Conservation (phyloP, 2,329 filamentous ascomycete genomes). For the Ophiostoma novo-ulmi region DNA sequence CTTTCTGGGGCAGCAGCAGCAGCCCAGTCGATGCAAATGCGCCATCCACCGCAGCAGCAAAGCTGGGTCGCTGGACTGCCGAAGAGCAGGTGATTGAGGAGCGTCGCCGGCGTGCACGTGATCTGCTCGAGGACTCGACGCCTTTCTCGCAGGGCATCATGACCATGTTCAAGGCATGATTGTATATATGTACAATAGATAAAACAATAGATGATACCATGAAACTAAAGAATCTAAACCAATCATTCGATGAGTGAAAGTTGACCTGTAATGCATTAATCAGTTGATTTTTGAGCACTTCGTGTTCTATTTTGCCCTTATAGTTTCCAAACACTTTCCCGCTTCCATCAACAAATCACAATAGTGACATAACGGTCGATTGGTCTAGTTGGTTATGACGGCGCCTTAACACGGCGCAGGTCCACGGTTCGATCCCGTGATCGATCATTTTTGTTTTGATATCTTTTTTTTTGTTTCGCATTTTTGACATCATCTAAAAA, state of each 20-base stretch:
- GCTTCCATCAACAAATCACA: not conserved
- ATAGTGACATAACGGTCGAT: not conserved
- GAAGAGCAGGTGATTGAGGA: conserved; percentile 53
- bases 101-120: conserved; percentile 46
- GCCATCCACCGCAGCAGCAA: not conserved
- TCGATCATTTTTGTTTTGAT: conserved; percentile 1
- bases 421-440: conserved; percentile 14
- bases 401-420: conserved; percentile 13
- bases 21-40: conserved; percentile 32
- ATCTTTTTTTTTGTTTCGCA: not conserved
- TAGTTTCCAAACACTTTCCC: not conserved
- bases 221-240: not conserved
- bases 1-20: conserved; percentile 36
- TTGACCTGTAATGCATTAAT: not conserved
- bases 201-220: conserved; percentile 3
- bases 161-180: conserved; percentile 22
- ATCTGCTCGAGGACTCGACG: conserved; percentile 48
- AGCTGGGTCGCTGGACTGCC: conserved; percentile 47
- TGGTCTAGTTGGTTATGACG: conserved; percentile 16
- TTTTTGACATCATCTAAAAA: not conserved
- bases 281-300: not conserved
- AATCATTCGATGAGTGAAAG: too few relatives aligned
- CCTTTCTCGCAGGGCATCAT: conserved; percentile 31
- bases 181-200: not conserved
- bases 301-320: not conserved